These are phyloP conservation scores for Withania somnifera DNA, from an alignment of 305 asterid genomes.

Conservation along the genomic window DNA sequence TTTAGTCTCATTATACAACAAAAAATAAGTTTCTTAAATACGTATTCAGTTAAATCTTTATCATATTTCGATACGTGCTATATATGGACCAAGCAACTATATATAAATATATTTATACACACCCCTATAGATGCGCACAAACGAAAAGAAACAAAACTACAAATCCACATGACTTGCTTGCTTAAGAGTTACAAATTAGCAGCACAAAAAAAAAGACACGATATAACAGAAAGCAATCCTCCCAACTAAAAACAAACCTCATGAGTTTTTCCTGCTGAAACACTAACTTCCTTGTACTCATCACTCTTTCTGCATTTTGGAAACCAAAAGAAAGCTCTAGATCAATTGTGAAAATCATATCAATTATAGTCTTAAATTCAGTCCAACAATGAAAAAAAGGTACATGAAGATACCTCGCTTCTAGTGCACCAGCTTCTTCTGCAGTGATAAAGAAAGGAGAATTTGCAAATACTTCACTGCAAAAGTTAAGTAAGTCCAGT, in stretches of 20 bases:
- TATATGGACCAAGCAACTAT: not conserved
- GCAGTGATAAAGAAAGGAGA: constrained; percentile 90
- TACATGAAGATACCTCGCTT: constrained; percentile 44
- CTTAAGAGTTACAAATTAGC: not conserved
- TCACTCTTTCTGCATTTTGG: constrained; percentile 48
- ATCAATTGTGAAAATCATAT: constrained; percentile 1
- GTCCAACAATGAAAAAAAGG: constrained; percentile 14
- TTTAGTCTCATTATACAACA: not conserved
- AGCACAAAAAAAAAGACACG: not conserved
- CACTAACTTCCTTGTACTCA: constrained; percentile 64
- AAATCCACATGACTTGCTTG: not conserved
- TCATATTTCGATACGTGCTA: not conserved
- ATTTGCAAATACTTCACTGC: constrained; percentile 79
- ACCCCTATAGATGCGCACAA: not conserved
- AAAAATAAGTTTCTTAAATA: not conserved
- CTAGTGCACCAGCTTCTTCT: constrained; percentile 71
- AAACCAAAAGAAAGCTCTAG: constrained; percentile 1
- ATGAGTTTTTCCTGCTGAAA: constrained; percentile 65
- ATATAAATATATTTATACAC: not conserved
- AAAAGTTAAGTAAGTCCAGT: constrained; percentile 8
- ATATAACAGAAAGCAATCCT: not conserved
- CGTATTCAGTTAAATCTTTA: not conserved
- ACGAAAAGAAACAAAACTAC: not conserved
- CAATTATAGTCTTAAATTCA: not conserved
- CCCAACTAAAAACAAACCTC: constrained; percentile 52